Evolutionary conservation across 108 stramenopile genomes (phyloP), one percentile per base, ranked within the genome.

Genomic region (Phaeodactylum tricornutum): DNA sequence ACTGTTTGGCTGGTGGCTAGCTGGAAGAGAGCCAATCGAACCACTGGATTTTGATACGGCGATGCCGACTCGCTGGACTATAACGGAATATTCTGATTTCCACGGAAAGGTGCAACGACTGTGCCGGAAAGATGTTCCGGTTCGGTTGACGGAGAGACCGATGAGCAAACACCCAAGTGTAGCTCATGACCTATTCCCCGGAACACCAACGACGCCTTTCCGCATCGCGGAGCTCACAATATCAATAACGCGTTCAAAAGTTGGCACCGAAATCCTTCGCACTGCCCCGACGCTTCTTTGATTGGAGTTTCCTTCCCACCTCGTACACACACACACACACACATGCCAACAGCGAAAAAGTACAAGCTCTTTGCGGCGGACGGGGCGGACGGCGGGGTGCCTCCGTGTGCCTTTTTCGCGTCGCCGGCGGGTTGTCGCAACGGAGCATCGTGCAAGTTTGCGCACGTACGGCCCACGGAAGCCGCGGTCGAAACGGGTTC

Each of bases 371-470:
- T 62, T 12, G n/a, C 62, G 22, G 36, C 29, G 8, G 54, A 48
- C 1, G 50, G 8, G 19, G 28, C 32, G 9, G 62, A 46, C 36
- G 66, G 66, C 8, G 67, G 59, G 21, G 62, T 63, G 24, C 55
- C 71, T 25, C 47, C 68, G 9, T 85, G 87, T 34, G 80, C 87
- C 21, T 88, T 88, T 59, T 91, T 72, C 61, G 39, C 63, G 47
- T 69, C 79, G 29, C 56, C 61, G 21, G 75, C 52, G 29, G 89
- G 84, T 29, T 91, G 89, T 46, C 64, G 79, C n/a, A 86, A 82
- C 42, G 89, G 89, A 9, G 77, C 67, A 48, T 77, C 75, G 5
- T 91, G 89, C 66, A 71, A 81, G 38, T 91, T 91, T 45, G 54
- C 67, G 7, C 89, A 91, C 53, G 75, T 22, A 17, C 21, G 16